phyloP scores from a whole-genome alignment of 2,329 filamentous ascomycete genomes.

The Colletotrichum sp. region DNA sequence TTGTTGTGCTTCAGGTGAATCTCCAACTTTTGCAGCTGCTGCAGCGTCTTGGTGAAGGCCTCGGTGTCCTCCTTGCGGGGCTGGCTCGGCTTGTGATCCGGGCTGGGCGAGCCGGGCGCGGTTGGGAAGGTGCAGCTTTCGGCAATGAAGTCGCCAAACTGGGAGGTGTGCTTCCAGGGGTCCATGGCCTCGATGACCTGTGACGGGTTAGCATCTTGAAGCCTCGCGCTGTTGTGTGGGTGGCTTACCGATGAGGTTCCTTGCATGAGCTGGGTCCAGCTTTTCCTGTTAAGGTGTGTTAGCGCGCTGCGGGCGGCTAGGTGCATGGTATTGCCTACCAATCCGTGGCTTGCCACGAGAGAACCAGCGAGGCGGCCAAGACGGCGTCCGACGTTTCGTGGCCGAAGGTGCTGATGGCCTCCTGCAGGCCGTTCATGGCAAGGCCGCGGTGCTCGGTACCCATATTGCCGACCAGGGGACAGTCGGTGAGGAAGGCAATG shows the following conservation, averaged over 20 bases:
- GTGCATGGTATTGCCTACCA: constrained; percentile 69
- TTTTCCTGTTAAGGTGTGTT: constrained; percentile 66
- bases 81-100: constrained; percentile 65
- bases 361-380: constrained; percentile 85
- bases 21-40: constrained; percentile 72
- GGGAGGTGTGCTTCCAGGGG: constrained; percentile 86
- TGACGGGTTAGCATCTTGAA: background rate
- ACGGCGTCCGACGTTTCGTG: constrained; percentile 89
- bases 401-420: constrained; percentile 85
- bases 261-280: constrained; percentile 92
- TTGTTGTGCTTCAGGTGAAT: constrained; percentile 70
- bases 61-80: constrained; percentile 74
- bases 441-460: constrained; percentile 87
- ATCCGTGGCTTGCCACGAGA: constrained; percentile 96
- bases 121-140: constrained; percentile 78
- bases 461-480: constrained; percentile 83
- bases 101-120: constrained; percentile 66
- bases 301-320: constrained; percentile 35
- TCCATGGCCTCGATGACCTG: constrained; percentile 89
- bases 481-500: constrained; percentile 87
- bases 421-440: constrained; percentile 86
- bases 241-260: constrained; percentile 82
- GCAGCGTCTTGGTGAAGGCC: constrained; percentile 69
- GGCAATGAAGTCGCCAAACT: constrained; percentile 82
- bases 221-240: background rate